phyloP scores from a whole-genome alignment of 1,284 basidiomycete genomes.

The Cryptococcus sp. region DNA sequence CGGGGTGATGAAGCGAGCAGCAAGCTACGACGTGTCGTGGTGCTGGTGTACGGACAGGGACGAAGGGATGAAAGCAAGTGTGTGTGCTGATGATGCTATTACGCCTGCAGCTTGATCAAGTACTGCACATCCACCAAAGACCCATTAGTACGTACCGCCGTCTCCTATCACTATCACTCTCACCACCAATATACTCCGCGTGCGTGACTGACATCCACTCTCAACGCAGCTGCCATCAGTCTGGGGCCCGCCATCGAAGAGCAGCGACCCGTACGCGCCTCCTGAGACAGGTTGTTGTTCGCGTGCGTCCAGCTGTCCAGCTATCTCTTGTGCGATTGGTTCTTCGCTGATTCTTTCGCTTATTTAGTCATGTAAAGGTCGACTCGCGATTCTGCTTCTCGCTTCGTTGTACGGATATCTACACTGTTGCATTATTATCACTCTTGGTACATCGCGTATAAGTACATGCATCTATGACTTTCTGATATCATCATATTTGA shows the following conservation, averaged over 20 bases:
- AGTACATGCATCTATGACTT: no score
- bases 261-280: conserved; percentile 58
- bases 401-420: no score
- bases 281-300: conserved; percentile 40
- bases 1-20: background rate
- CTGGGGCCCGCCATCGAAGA: conserved; percentile 88
- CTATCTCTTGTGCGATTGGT: background rate
- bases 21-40: no score
- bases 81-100: conserved; percentile 1
- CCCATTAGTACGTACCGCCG: conserved; percentile 64
- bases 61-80: background rate
- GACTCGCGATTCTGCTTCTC: no score
- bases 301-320: conserved; percentile 17
- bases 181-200: conserved; percentile 8
- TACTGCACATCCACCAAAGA: conserved; percentile 89
- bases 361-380: background rate
- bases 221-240: conserved; percentile 73
- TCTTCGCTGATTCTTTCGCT: background rate
- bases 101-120: conserved; percentile 66
- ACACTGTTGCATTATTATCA: no score
- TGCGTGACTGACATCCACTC: conserved; percentile 14
- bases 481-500: no score
- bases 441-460: no score
- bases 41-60: background rate
- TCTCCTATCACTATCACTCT: background rate